phyloP scores from a whole-genome alignment of 306 rosid genomes.

The Vicia sativa region DNA sequence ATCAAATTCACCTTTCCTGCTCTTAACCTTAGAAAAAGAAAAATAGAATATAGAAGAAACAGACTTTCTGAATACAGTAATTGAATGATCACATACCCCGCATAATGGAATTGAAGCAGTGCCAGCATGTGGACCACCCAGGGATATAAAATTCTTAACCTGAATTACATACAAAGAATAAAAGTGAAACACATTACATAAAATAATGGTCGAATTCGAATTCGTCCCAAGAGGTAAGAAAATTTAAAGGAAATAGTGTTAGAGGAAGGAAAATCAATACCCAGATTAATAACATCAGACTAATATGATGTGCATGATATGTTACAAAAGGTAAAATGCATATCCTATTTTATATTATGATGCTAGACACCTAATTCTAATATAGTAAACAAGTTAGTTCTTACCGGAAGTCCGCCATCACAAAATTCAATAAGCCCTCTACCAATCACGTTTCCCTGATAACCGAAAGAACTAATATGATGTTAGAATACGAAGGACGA shows the following conservation, averaged over 20 bases:
- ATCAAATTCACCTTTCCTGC: slow-evolving; percentile 2
- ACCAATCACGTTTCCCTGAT: slow-evolving; percentile 73
- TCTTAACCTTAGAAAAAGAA: slow-evolving; percentile 9
- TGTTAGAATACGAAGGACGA: slow-evolving; percentile 4
- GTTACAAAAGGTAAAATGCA: neutral
- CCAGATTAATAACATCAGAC: neutral
- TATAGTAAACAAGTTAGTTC: slow-evolving; percentile 37
- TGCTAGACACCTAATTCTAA: neutral
- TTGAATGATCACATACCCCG: slow-evolving; percentile 53
- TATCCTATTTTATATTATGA: slow-evolving; percentile 39
- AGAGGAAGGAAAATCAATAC: neutral
- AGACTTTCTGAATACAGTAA: slow-evolving; percentile 28
- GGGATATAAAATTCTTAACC: slow-evolving; percentile 73
- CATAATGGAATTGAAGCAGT: slow-evolving; percentile 72
- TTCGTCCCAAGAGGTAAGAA: neutral
- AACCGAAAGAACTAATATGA: slow-evolving; percentile 29
- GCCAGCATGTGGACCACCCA: slow-evolving; percentile 84
- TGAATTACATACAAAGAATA: slow-evolving; percentile 41
- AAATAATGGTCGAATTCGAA: slow-evolving; percentile 25
- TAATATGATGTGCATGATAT: slow-evolving; percentile 1
- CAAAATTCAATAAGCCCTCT: slow-evolving; percentile 82
- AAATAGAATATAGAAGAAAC: slow-evolving; percentile 17
- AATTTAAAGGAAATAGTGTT: slow-evolving; percentile 1
- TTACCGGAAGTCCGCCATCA: slow-evolving; percentile 86
- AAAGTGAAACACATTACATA: slow-evolving; percentile 34